Percentiles rank a stretch among this genome's conserved stretches.
Conservation (phyloP, 192 early-diverging fungal species). For the Coemansia sp. region DNA sequence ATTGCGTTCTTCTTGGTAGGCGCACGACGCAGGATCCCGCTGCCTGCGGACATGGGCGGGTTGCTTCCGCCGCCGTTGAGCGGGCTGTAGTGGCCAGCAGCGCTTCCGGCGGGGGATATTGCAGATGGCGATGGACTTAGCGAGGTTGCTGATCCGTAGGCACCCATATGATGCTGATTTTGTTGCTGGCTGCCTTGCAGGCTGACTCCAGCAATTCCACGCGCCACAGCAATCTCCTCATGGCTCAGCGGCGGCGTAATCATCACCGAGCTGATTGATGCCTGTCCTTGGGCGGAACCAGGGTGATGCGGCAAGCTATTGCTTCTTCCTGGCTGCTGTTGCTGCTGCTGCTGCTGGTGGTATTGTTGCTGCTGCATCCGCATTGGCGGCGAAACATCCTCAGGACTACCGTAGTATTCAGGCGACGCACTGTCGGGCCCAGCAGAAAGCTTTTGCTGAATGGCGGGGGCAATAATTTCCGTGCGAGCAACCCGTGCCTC, state of each 20-base stretch:
- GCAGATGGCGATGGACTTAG: constrained; percentile 30
- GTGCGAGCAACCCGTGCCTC: constrained; percentile 39
- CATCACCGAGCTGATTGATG: constrained; percentile 27
- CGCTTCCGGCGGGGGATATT: constrained; percentile 19
- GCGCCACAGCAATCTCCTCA: constrained; percentile 35
- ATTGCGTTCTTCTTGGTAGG: constrained; percentile 53
- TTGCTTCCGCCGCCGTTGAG: constrained; percentile 9
- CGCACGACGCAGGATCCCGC: constrained; percentile 34
- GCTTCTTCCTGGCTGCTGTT: constrained; percentile 7
- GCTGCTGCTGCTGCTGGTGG: constrained; percentile 11
- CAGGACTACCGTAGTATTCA: constrained; percentile 22
- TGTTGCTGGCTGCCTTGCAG: constrained; percentile 1
- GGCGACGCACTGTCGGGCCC: constrained; percentile 18
- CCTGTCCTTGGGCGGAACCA: constrained; percentile 25
- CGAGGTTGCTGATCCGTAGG: constrained; percentile 25
- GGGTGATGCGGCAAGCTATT: constrained; percentile 27
- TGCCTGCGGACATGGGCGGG: constrained; percentile 8
- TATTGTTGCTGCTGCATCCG: constrained; percentile 11
- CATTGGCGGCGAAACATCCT: not conserved
- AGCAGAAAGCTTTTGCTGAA: constrained; percentile 30
- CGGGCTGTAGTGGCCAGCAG: constrained; percentile 25
- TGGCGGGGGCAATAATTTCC: constrained; percentile 44
- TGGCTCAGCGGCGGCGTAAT: constrained; percentile 49
- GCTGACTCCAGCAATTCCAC: constrained; percentile 38
- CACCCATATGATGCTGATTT: constrained; percentile 3